Evolutionary conservation across 2,329 filamentous ascomycete genomes (phyloP).

Genomic region (Orbilia brochopaga): DNA sequence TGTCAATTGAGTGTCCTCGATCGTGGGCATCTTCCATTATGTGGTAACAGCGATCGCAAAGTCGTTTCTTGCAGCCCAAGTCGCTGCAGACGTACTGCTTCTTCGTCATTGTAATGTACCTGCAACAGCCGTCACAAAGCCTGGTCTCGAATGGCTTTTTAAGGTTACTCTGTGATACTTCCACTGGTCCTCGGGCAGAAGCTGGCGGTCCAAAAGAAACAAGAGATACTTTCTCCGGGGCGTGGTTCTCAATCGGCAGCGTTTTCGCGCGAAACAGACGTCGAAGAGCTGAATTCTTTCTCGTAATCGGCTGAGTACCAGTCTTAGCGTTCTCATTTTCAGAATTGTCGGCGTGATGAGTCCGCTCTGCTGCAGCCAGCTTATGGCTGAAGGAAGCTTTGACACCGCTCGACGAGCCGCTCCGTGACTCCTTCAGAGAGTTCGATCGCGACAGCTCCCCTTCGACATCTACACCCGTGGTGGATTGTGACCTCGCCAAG

Average conservation of each 20-base stretch:
- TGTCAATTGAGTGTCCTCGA: slow-evolving; percentile 8
- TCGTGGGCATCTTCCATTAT: slow-evolving; percentile 36
- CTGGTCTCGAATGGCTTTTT: slow-evolving; percentile 38
- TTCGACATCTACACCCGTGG: slow-evolving; percentile 16
- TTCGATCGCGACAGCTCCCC: slow-evolving; percentile 3
- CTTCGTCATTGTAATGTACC: slow-evolving; percentile 34
- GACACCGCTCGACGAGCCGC: neutral
- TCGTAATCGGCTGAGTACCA: neutral
- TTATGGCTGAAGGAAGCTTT: slow-evolving; percentile 22
- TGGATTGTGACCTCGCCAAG: slow-evolving; percentile 21
- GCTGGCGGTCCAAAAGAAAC: slow-evolving; percentile 13
- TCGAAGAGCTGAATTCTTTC: slow-evolving; percentile 5
- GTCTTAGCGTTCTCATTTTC: slow-evolving; percentile 10
- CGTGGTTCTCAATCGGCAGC: slow-evolving; percentile 27
- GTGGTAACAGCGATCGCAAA: slow-evolving; percentile 36
- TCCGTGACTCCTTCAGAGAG: slow-evolving; percentile 4
- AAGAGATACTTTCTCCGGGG: slow-evolving; percentile 14
- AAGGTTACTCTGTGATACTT: neutral
- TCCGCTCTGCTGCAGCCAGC: slow-evolving; percentile 7
- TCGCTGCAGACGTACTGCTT: slow-evolving; percentile 39
- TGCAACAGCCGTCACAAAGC: slow-evolving; percentile 35
- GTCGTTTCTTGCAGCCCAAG: slow-evolving; percentile 24
- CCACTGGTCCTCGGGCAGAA: slow-evolving; percentile 14
- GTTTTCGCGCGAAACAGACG: slow-evolving; percentile 16
- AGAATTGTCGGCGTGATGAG: neutral